Conservation (phyloP, 2,329 filamentous ascomycete species). For the Pseudogymnoascus sp. region DNA sequence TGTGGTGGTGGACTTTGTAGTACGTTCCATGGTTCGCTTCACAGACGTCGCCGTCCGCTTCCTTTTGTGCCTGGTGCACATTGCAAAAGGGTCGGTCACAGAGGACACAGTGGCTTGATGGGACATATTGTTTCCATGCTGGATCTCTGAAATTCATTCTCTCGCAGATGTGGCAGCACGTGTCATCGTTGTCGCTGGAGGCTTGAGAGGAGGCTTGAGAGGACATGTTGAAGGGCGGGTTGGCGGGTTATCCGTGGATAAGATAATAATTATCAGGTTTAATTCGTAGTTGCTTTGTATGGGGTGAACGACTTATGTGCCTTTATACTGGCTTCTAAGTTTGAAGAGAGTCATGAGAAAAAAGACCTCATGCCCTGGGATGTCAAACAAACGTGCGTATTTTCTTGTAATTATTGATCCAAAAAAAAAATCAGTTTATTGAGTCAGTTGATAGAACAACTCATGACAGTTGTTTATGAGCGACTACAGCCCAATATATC, state of each 20-base stretch:
- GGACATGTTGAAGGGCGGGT: background rate
- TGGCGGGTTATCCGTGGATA: background rate
- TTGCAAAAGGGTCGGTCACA: background rate
- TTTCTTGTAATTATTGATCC: background rate
- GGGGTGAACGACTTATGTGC: background rate
- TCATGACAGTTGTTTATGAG: background rate
- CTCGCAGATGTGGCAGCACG: slow-evolving; percentile 7
- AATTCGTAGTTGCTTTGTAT: background rate
- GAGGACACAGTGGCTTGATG: slow-evolving; percentile 2
- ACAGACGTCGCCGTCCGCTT: background rate
- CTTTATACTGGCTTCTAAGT: slow-evolving; percentile 2
- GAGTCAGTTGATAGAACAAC: background rate
- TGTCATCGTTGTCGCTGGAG: background rate
- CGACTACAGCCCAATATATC: slow-evolving; percentile 5
- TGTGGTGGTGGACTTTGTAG: background rate
- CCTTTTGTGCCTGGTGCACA: background rate
- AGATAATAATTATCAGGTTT: background rate
- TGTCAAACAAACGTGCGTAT: background rate
- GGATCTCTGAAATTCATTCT: slow-evolving; percentile 1
- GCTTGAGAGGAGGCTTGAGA: background rate
- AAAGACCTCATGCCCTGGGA: background rate
- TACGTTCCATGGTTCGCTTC: slow-evolving; percentile 4
- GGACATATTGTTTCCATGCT: background rate
- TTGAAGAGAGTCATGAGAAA: background rate
- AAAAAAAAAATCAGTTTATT: background rate